Base-by-base conservation (phyloP, 345 rosid genomes). In the Eucalyptus cloeziana region DNA sequence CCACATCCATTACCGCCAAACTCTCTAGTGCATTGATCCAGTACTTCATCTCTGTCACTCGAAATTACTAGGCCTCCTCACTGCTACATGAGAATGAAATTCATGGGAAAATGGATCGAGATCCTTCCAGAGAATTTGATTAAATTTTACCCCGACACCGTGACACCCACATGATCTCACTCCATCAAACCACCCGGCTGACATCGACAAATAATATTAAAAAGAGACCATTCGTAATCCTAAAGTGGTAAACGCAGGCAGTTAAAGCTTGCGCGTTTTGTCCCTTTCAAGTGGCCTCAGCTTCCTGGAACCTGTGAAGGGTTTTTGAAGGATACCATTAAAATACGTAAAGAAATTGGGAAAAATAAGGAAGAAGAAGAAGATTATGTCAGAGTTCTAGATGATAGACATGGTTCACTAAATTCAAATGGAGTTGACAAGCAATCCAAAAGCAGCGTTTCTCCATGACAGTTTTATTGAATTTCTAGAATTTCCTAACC, bases 1-100 rank as follows among this genome's bases (percentile, higher is more conserved):
- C 17, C 17, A n/a, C 5, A 14, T 64, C 33, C 7, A 8, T 64
- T 64, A 0, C 25, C 8, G 14, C 27, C 25, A 0, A 5, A 11
- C 8, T 37, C 56, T 52, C 56, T 52, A 19, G 56, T 52, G 56
- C 56, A 19, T 52, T 52, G 10, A 52, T 52, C 58, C 2, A 19
- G 58, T 19, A 52, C 0, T 19, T 52, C 10, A 52, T 52, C 76
- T n/a, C 3, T 17, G 10, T 69, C 14, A 8, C 81, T 71, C 2
- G 21, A 21, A 17, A 37, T 37, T 71, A 3, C 27, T 71, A 5
- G 33, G 45, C 81, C 45, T 71, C 22, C 45, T 37, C 45, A 19
- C 45, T 22, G 14, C 45, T 21, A 37, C 27, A 71, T 6, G 22
- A 71, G 81, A 17, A 10, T 71, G 2, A 19, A 37, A 33, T 71